Base-by-base conservation (phyloP, 371 early-diverging fungal species). In the Syncephalis plumigaleata region DNA sequence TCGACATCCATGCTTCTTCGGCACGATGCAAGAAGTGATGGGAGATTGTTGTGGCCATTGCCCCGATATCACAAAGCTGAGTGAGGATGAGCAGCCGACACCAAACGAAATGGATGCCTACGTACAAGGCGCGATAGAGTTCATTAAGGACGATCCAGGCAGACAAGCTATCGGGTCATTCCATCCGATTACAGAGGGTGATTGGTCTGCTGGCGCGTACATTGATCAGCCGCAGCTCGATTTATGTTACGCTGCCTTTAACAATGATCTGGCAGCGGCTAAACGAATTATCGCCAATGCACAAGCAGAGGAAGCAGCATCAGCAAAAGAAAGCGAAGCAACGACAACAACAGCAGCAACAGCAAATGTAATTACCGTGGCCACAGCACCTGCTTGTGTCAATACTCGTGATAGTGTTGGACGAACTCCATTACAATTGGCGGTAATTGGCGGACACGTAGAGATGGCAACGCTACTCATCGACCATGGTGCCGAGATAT, bases 71-170 rank as follows among this genome's bases (percentile, higher is more conserved):
- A 47, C 24, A 1, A 37, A 38, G 4, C 46, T 45, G 23, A 27
- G 37, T 16, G 57, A 57, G 45, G 23, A 31, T 2, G 53, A 43
- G 1, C 4, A 15, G 22, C 51, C 36, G 36, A 18, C 27, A 39
- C 39, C 26, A 45, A 24, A 50, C 3, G 55, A 57, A 21, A 11
- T 42, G 17, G 46, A 38, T 15, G 18, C 16, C 1, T 58, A 45
- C 27, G 56, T 56, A 4, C 36, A 38, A 15, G 62, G 62, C 17
- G 21, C 31, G 21, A 47, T 61, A 9, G 27, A 9, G 2, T 61
- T 61, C 40, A 58, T 61, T 18, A 36, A 36, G 3, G 57, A 59
- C 39, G 48, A 63, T 46, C 57, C 60, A 2, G 63, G 60, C 11
- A 45, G 61, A 18, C 61, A 61, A 46, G 39, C 51, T 11, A 50